These are phyloP conservation scores for Plasmodium coatneyi DNA, from an alignment of 169 alveolate genomes.

Conservation along the genomic window DNA sequence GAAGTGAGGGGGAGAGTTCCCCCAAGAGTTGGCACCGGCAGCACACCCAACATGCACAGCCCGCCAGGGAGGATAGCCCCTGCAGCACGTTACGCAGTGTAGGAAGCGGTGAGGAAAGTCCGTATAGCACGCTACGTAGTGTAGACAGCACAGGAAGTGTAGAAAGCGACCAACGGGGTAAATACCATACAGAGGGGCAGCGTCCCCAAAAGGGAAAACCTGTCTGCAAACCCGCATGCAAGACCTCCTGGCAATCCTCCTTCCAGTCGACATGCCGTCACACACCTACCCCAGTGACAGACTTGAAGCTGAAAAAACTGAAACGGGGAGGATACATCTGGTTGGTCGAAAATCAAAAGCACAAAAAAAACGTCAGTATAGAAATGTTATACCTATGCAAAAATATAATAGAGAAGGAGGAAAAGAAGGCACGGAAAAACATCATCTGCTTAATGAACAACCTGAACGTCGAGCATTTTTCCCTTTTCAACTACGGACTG, in stretches of 20 bases:
- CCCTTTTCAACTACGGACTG: conserved; percentile 39
- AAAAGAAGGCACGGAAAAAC: conserved; percentile 52
- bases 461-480: conserved; percentile 47
- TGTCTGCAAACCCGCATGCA: not conserved
- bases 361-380: conserved; percentile 56
- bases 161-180: not conserved
- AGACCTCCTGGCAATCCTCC: not conserved
- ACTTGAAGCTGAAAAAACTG: conserved; percentile 6
- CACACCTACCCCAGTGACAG: not conserved
- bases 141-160: not conserved
- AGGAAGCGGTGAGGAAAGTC: not conserved
- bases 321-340: conserved; percentile 65
- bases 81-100: not conserved
- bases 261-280: not conserved
- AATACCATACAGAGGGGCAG: not conserved
- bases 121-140: not conserved
- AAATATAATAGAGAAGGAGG: conserved; percentile 62
- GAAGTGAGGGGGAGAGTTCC: not conserved
- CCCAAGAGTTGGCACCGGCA: not conserved
- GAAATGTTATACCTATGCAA: conserved; percentile 53
- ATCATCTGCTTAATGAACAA: conserved; percentile 42
- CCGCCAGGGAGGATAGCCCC: not conserved
- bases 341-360: conserved; percentile 43
- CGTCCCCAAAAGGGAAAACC: not conserved
- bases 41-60: not conserved